Base-by-base conservation (phyloP, 1,284 basidiomycete species). In the Ceratobasidium sp. region DNA sequence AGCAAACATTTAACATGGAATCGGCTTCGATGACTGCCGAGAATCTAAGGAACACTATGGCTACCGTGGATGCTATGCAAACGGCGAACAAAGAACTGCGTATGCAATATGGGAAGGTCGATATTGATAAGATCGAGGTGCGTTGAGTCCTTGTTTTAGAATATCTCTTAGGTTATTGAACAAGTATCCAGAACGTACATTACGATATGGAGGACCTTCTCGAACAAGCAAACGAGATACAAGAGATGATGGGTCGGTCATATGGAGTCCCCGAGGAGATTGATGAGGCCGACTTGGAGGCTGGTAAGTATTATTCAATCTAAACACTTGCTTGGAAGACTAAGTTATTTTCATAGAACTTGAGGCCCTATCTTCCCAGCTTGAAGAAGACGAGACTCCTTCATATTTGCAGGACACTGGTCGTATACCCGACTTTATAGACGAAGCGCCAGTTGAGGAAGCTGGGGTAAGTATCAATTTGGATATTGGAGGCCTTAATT, bases 1-100 rank as follows among this genome's bases (percentile, higher is more conserved):
- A 99, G 82, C 98, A 99, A 83, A 92, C 94, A 27, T 99, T 96
- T 87, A 99, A 99, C 84, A 99, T 99, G 95, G 97, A 99, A 85
- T 97, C 95, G 77, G 94, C 97, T 29, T 90, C 93, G 11, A 91
- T 99, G 83, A 93, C 96, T 19, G 99, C 97, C 3, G 98, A 99
- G 84, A 99, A 99, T 83, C 84, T 99, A 79, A 90, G 96, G 77
- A 99, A 99, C 82, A 99, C 98, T 79, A 99, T 99, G 98, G 97
- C 96, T n/a, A 99, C 98, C 0, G 92, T 99, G 27, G 96, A 98
- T 80, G 98, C 96, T 5, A 99, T 99, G 97, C 91, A 96, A 81
- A 83, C 89, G n/a, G 97, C 98, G 22, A 99, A 99, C 86, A 98
- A 98, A 85, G 96, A 99, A 84, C 90, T 99, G 86, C 90, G 90